Evolutionary conservation across 352 stramenopile species (phyloP), one percentile per base, ranked within the genome.

Genomic region (Hyaloperonospora brassicae): DNA sequence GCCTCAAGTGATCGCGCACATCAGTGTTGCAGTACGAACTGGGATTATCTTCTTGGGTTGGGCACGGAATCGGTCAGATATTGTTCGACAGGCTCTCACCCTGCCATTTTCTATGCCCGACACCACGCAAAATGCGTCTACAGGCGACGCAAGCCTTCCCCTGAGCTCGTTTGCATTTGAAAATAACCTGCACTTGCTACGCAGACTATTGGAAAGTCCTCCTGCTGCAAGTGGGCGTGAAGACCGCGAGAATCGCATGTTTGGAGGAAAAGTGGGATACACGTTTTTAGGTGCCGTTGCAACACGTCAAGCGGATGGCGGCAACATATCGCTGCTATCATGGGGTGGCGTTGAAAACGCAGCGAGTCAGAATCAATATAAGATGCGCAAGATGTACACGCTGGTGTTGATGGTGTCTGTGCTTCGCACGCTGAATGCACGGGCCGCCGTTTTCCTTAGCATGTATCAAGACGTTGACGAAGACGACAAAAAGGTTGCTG

Each of bases 361-460:
- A 24, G 49, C 43, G 40, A 64, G 42, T 27, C 61, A 55, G 11
- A 74, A 79, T 42, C 66, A 78, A 39, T 68, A 66, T 36, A 86
- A 87, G 50, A 68, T 87, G 43, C 79, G 78, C 36, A 86, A 86
- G 62, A 86, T 93, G 77, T 93, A 93, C 66, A 82, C 76, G 24
- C 55, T 87, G 0, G 87, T 93, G 57, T 59, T 90, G 2, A 86
- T 93, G 72, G 80, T 89, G 13, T 88, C 81, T 3, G 72, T 93
- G 14, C 62, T 93, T 13, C 75, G 82, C 3, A 90, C 82, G 6
- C 54, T 89, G 13, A 84, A 89, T 55, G 81, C 77, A 5, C 67
- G 72, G 36, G 81, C 72, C 11, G 78, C 78, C 48, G 61, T 79
- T 25, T 84, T 88, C 34, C 57, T 90, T 1, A 66, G 68, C 24